These are phyloP conservation scores for Platanthera guangdongensis DNA, from an alignment of 106 monocot genomes.

Conservation along the genomic window DNA sequence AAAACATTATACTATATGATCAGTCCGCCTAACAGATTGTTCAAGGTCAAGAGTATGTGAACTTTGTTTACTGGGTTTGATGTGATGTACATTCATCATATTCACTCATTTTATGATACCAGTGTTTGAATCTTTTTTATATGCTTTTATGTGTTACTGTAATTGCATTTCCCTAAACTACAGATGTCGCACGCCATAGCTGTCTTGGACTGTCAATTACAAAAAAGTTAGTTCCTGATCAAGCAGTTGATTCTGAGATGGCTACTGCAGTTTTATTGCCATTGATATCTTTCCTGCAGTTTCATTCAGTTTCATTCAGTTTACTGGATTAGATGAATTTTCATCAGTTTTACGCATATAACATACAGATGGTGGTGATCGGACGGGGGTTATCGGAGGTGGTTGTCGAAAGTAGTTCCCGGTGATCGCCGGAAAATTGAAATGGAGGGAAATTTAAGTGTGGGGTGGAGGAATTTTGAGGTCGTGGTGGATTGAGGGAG, in stretches of 20 bases:
- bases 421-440: too few relatives aligned
- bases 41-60: slow-evolving; percentile 61
- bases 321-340: too few relatives aligned
- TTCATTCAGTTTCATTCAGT: too few relatives aligned
- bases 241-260: slow-evolving; percentile 23
- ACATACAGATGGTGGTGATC: too few relatives aligned
- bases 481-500: too few relatives aligned
- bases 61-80: background rate
- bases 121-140: background rate
- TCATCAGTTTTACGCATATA: too few relatives aligned
- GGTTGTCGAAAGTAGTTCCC: too few relatives aligned
- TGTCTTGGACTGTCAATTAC: slow-evolving; percentile 67
- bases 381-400: too few relatives aligned
- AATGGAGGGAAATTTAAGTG: too few relatives aligned
- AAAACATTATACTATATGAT: too few relatives aligned
- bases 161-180: slow-evolving; percentile 8
- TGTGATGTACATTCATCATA: background rate
- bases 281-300: too few relatives aligned
- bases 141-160: background rate
- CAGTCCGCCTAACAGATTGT: slow-evolving; percentile 24
- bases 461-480: too few relatives aligned
- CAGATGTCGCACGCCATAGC: slow-evolving; percentile 71
- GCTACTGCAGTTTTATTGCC: slow-evolving; percentile 47
- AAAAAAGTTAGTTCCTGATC: slow-evolving; percentile 47
- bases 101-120: background rate